These are phyloP conservation scores for Apostasia ramifera DNA, from an alignment of 106 monocot genomes.

Conservation along the genomic window DNA sequence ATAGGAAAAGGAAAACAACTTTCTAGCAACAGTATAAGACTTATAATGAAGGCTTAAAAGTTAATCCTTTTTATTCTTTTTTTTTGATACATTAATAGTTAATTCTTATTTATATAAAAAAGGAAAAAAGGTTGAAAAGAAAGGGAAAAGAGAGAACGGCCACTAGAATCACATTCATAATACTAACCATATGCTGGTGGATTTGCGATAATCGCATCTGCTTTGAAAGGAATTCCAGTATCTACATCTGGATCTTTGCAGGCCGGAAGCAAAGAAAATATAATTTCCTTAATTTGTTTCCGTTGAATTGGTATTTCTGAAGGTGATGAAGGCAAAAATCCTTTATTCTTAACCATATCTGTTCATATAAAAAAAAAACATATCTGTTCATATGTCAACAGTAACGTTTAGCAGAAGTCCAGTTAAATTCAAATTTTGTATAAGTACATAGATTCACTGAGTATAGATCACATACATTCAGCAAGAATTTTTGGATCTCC, in stretches of 20 bases:
- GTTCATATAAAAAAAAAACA: slow-evolving; percentile 10
- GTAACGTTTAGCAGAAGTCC: neutral
- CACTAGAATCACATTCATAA: neutral
- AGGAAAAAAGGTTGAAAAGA: neutral
- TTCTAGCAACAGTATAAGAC: too few relatives aligned
- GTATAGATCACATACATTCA: slow-evolving; percentile 49
- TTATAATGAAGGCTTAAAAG: too few relatives aligned
- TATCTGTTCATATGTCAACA: neutral
- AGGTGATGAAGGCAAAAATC: slow-evolving; percentile 85
- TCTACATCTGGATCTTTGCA: slow-evolving; percentile 90
- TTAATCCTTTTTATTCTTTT: too few relatives aligned
- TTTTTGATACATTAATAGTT: too few relatives aligned
- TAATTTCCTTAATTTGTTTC: slow-evolving; percentile 86
- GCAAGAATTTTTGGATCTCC: slow-evolving; percentile 93
- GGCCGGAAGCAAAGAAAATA: slow-evolving; percentile 83
- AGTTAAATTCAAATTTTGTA: neutral
- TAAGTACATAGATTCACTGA: neutral
- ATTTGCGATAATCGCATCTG: slow-evolving; percentile 94
- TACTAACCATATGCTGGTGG: slow-evolving; percentile 91
- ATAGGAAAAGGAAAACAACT: too few relatives aligned
- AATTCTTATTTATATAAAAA: neutral
- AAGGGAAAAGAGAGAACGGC: neutral
- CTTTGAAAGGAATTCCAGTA: slow-evolving; percentile 76
- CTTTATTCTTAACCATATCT: slow-evolving; percentile 99
- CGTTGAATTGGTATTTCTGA: slow-evolving; percentile 87